These are phyloP conservation scores for Mycotypha africana DNA, from an alignment of 371 early-diverging fungal genomes.

Conservation along the genomic window DNA sequence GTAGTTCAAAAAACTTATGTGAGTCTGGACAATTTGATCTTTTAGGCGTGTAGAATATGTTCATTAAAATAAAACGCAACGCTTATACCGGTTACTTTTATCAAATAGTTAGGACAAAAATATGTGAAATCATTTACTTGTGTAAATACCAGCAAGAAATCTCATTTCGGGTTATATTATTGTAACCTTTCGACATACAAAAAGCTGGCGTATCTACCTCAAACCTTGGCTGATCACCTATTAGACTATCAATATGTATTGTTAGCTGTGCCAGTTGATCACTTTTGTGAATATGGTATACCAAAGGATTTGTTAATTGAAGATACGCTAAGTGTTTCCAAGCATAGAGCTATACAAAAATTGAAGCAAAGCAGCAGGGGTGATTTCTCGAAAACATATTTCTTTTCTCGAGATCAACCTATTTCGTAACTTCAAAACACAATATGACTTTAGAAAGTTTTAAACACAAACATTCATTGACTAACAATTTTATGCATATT, in stretches of 20 bases:
- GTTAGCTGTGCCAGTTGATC: constrained; percentile 10
- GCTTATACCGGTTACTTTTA: constrained; percentile 7
- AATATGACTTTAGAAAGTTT: neutral
- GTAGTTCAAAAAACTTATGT: constrained; percentile 30
- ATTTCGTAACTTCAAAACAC: neutral
- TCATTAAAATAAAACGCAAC: constrained; percentile 15
- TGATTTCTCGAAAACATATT: neutral
- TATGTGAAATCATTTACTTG: no score
- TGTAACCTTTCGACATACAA: constrained; percentile 24
- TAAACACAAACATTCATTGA: neutral
- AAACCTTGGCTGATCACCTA: neutral
- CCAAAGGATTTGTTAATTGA: constrained; percentile 9
- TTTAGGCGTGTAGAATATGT: neutral
- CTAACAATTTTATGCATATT: neutral
- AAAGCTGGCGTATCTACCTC: constrained; percentile 6
- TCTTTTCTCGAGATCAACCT: neutral
- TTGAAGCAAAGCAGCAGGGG: neutral
- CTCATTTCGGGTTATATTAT: constrained; percentile 30
- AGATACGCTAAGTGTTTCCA: neutral
- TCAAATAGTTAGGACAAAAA: no score
- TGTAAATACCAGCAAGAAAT: no score
- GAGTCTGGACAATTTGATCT: neutral
- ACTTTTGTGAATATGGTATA: neutral
- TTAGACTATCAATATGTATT: neutral
- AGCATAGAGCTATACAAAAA: neutral